Conservation (phyloP, 495 filamentous ascomycete genomes). For the Lineolata rhizophorae region DNA sequence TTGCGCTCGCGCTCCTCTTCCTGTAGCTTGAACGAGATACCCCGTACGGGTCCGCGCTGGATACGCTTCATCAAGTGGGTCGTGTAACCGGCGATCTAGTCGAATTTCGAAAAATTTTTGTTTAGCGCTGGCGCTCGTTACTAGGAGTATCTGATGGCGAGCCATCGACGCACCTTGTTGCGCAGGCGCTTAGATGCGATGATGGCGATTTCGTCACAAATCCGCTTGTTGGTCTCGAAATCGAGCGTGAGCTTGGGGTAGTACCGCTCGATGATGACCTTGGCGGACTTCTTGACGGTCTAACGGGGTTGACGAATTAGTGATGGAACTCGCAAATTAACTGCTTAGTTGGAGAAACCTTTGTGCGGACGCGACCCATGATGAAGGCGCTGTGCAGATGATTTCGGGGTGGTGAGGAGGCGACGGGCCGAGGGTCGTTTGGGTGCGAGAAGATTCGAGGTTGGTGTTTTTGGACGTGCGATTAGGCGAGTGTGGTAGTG, state of each 20-base stretch:
- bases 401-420: no score
- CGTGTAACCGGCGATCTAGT: conserved; percentile 91
- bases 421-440: no score
- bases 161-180: conserved; percentile 56
- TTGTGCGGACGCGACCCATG: conserved; percentile 94
- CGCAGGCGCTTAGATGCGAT: conserved; percentile 93
- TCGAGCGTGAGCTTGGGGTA: conserved; percentile 97
- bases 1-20: conserved; percentile 99
- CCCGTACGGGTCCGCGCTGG: conserved; percentile 93
- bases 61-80: conserved; percentile 96
- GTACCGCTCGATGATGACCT: conserved; percentile 98
- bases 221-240: conserved; percentile 99
- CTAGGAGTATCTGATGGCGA: neutral
- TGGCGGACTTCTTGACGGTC: conserved; percentile 99
- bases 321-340: conserved; percentile 10
- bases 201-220: conserved; percentile 99
- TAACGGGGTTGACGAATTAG: conserved; percentile 2
- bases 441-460: no score
- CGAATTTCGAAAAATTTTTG: neutral
- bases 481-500: no score
- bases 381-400: no score
- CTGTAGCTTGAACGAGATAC: conserved; percentile 99
- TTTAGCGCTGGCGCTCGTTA: conserved; percentile 3
- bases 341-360: no score
- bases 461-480: no score